phyloP scores from a whole-genome alignment of 305 asterid species.

The Fraxinus floribunda region DNA sequence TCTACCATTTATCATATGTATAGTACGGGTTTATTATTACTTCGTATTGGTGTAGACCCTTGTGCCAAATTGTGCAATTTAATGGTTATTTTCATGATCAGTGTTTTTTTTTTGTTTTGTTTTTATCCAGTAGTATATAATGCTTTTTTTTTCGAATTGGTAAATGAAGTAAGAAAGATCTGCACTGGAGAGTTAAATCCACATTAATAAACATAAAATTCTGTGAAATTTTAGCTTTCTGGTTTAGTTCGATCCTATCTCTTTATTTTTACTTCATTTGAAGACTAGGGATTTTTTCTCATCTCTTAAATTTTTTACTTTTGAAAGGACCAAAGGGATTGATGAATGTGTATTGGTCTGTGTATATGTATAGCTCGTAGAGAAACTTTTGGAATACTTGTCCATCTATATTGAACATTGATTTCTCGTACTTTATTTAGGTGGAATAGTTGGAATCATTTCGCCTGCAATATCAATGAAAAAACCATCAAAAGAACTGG shows the following conservation, averaged over 20 bases:
- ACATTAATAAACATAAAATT: background rate
- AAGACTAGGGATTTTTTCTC: background rate
- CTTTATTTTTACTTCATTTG: background rate
- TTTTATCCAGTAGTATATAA: background rate
- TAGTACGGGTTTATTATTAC: background rate
- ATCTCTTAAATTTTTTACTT: too few species aligned
- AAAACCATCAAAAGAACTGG: constrained; percentile 65
- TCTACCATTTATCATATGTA: background rate
- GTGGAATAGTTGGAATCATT: constrained; percentile 95
- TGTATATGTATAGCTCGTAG: background rate
- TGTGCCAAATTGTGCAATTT: background rate
- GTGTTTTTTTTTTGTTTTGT: too few species aligned
- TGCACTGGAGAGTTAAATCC: background rate
- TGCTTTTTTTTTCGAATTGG: background rate
- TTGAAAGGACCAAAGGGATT: too few species aligned
- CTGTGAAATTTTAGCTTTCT: background rate
- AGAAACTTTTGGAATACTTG: background rate
- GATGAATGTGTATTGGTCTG: background rate
- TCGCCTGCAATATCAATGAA: constrained; percentile 62
- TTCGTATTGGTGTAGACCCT: background rate
- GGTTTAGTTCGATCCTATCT: background rate
- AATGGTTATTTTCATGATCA: background rate
- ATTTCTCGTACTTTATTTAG: constrained; percentile 28
- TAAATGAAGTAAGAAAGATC: background rate
- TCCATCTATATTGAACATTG: background rate